These are phyloP conservation scores for Komagataella ulmi DNA, from an alignment of 805 yeast genomes.

Conservation along the genomic window DNA sequence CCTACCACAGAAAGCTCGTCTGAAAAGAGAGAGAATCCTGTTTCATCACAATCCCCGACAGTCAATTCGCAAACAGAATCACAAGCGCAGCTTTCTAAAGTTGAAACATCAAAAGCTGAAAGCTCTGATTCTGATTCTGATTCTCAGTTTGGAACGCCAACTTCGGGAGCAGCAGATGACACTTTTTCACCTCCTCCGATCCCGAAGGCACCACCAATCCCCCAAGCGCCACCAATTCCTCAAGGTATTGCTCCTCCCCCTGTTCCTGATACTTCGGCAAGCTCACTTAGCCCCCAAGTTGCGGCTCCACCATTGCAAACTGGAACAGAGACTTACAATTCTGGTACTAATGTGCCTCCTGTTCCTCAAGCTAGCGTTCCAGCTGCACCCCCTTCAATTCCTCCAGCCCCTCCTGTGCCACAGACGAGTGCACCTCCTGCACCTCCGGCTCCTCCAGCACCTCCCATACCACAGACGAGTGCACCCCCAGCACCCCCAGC, in stretches of 20 bases:
- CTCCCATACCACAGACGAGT: constrained; percentile 20
- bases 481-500: constrained; percentile 19
- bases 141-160: constrained; percentile 9
- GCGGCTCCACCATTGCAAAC: constrained; percentile 11
- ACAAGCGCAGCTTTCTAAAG: constrained; percentile 3
- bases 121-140: constrained; percentile 5
- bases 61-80: constrained; percentile 1
- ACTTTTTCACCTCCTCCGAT: constrained; percentile 9
- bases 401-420: constrained; percentile 18
- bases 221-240: constrained; percentile 8
- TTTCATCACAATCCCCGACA: constrained; percentile 1
- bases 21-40: constrained; percentile 1
- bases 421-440: constrained; percentile 22
- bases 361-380: constrained; percentile 3
- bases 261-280: constrained; percentile 1
- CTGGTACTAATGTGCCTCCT: constrained; percentile 2
- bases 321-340: not conserved
- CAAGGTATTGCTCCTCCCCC: constrained; percentile 5
- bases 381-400: constrained; percentile 10
- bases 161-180: constrained; percentile 9
- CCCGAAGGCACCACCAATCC: constrained; percentile 8
- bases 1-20: constrained; percentile 4
- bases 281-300: constrained; percentile 8
- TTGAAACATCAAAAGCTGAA: not conserved
- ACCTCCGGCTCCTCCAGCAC: constrained; percentile 23